Evolutionary conservation across 2,329 filamentous ascomycete genomes (phyloP).

Genomic region (Calonectria multiphialidica): DNA sequence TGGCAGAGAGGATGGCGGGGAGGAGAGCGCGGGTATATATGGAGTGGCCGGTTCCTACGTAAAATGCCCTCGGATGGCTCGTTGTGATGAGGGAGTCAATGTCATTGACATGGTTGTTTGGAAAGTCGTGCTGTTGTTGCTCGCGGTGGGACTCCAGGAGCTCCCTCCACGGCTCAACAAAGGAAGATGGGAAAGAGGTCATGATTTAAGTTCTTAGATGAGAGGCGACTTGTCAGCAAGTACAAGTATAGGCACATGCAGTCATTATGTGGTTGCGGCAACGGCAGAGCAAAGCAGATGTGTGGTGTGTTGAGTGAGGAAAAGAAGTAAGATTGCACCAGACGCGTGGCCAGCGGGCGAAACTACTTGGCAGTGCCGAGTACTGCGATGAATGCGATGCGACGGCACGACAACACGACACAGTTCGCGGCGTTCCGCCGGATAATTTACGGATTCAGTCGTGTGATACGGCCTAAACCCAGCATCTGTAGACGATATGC

Average conservation of each 20-base stretch:
- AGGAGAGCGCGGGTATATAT: slow-evolving; percentile 68
- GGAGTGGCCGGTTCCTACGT: slow-evolving; percentile 68
- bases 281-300: background rate
- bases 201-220: background rate
- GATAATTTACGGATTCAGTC: background rate
- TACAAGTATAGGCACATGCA: background rate
- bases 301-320: background rate
- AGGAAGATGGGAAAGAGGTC: slow-evolving; percentile 50
- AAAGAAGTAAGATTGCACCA: background rate
- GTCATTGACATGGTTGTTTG: slow-evolving; percentile 59
- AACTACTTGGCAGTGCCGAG: background rate
- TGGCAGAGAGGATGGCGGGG: slow-evolving; percentile 71
- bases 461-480: background rate
- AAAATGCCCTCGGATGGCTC: slow-evolving; percentile 61
- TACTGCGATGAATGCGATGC: background rate
- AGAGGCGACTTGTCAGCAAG: background rate
- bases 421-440: background rate
- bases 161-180: slow-evolving; percentile 53
- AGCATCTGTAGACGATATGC: background rate
- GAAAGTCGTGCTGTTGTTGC: slow-evolving; percentile 57
- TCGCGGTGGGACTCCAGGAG: slow-evolving; percentile 47
- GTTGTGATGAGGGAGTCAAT: slow-evolving; percentile 61
- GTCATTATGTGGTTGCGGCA: background rate
- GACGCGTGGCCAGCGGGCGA: background rate
- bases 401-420: background rate